These are phyloP conservation scores for Aquilaria malaccensis DNA, from an alignment of 345 rosid species.

Conservation along the genomic window DNA sequence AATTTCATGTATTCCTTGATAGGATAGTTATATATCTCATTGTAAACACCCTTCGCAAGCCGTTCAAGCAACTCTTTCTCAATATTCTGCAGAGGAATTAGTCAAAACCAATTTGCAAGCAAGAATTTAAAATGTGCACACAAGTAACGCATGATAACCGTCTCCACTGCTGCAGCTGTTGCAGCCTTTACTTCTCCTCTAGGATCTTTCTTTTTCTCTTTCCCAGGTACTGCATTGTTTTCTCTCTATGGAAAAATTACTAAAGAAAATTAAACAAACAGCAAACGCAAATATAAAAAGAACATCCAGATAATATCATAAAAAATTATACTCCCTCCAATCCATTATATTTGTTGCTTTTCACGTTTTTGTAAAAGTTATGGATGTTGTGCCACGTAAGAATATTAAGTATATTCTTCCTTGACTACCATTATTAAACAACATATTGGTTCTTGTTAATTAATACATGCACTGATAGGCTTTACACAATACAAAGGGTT, in stretches of 20 bases:
- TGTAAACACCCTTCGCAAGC: constrained; percentile 59
- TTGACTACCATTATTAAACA: no score
- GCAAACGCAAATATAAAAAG: neutral
- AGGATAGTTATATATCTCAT: constrained; percentile 66
- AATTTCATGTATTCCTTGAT: constrained; percentile 28
- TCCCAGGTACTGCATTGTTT: constrained; percentile 65
- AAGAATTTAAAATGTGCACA: constrained; percentile 4
- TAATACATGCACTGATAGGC: no score
- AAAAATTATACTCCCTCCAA: neutral
- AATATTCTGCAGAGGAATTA: constrained; percentile 46
- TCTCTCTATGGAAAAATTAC: constrained; percentile 41
- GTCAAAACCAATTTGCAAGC: constrained; percentile 5
- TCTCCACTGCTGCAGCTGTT: constrained; percentile 75
- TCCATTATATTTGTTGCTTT: no score
- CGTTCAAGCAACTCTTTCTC: constrained; percentile 83
- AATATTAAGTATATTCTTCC: neutral
- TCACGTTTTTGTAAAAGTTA: no score
- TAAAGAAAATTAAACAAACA: neutral
- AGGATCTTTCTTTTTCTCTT: constrained; percentile 51
- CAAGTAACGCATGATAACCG: constrained; percentile 34
- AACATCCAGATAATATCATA: no score
- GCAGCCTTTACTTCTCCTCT: constrained; percentile 88
- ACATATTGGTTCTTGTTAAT: no score
- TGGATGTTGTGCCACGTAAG: neutral
- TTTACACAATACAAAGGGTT: no score